These are phyloP conservation scores for Trichoderma orchidacearum DNA, from an alignment of 495 filamentous ascomycete genomes.

Conservation along the genomic window DNA sequence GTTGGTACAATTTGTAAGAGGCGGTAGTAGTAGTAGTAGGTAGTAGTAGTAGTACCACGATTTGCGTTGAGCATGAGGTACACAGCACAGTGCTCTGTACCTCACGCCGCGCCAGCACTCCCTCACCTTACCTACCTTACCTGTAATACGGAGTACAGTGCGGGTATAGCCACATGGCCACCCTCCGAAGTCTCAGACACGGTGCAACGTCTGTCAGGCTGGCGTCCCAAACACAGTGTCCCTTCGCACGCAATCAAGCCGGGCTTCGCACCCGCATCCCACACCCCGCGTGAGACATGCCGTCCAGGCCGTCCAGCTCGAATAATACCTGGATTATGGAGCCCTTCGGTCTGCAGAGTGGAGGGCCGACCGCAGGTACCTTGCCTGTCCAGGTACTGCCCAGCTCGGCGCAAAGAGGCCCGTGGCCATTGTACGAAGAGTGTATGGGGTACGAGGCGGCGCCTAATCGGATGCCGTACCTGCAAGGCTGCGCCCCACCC, in stretches of 20 bases:
- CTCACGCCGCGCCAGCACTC: too few species aligned
- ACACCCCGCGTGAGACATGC: conserved; percentile 1
- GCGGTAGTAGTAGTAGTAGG: too few species aligned
- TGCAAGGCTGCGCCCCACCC: background rate
- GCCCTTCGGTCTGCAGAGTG: background rate
- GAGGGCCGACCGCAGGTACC: background rate
- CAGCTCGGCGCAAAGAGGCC: background rate
- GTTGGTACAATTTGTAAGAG: too few species aligned
- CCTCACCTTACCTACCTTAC: background rate
- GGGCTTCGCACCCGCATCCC: background rate
- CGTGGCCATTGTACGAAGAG: background rate
- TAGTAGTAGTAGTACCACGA: too few species aligned
- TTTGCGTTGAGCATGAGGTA: too few species aligned
- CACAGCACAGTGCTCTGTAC: too few species aligned
- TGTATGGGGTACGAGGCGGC: background rate
- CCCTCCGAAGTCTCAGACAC: background rate
- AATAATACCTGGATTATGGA: background rate
- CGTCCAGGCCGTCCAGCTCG: background rate
- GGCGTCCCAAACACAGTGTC: background rate
- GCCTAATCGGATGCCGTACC: background rate
- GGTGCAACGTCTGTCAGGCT: background rate
- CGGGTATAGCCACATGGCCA: background rate
- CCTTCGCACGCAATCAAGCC: background rate
- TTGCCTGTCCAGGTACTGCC: background rate
- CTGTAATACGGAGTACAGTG: background rate